Base-by-base conservation (phyloP, 2,329 filamentous ascomycete genomes). In the Fusarium transvaalense region DNA sequence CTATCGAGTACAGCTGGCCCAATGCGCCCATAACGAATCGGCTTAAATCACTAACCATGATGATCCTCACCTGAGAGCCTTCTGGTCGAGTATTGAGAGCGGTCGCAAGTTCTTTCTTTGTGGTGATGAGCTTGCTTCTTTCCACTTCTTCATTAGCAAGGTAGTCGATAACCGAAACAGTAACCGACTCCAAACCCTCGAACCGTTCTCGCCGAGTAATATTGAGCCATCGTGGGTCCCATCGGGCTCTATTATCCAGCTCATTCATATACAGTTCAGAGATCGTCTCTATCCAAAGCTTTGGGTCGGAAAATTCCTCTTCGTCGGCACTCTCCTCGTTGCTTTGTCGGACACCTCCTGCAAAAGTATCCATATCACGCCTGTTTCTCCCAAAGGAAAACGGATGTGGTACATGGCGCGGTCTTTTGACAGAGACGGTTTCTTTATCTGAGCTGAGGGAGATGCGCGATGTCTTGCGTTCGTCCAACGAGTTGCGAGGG, bases 211-310 rank as follows among this genome's bases (percentile, higher is more conserved):
- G 17, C 2, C 59, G 42, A 27, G 60, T 63, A 1, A 63, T 37
- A 17, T 63, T 63, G 4, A 63, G 60, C 60, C 60, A 63, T 5
- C 60, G 42, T 0, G 60, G 60, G 10, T 63, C 60, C 60, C 60
- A 63, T 37, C 60, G 31, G 5, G 60, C 60, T 10, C 60, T 31
- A 2, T 63, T 63, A 4, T 63, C 60, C 53, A 76, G 58, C 5
- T 74, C 68, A 32, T 76, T 76, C 75, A 76, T 76, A 38, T 76
- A 76, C 13, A 76, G 32, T 47, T 76, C 75, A 0, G 74, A 74
- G 21, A 76, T 55, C 1, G 73, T 75, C 59, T 76, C 72, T 21
- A 76, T 61, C 72, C 74, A 76, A 6, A 75, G 74, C 13, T 70
- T 72, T 23, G 74, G 52, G 19, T 71, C 66, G 0, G 68, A 73